Base-by-base conservation (phyloP, 257 asterid genomes). In the Solanum virginianum region DNA sequence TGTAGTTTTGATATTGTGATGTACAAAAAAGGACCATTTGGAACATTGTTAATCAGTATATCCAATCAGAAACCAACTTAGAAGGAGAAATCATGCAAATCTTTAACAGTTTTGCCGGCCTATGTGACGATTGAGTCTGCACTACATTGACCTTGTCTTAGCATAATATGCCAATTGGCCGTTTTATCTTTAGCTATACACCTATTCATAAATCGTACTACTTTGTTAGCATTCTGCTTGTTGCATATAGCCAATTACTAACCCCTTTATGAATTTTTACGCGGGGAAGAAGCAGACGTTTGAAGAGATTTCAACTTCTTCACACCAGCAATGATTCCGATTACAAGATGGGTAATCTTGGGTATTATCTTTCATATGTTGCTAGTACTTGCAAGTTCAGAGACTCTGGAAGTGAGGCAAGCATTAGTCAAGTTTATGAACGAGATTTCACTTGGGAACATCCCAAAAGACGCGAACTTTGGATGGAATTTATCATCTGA, bases 401-500 rank as follows among this genome's bases (percentile, higher is more conserved):
- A 95, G 80, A 92, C 92, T 3, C 60, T 8, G 12, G 84, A 91
- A 82, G 95, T 87, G 41, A 88, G 88, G 18, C 80, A 79, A 32
- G 90, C 93, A 13, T 81, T 93, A n/a, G 90, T 89, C 29, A 87
- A 83, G 70, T 95, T 95, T 84, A 91, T 95, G 95, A 66, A 77
- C 36, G 84, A 86, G 18, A 90, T 92, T 8, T 80, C 90, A 53
- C 90, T 90, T 1, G 92, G 88, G 10, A 86, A 80, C 45, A 81
- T 83, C 32, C 65, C 56, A 56, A 86, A 85, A 39, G 86, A 86
- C 17, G 84, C 26, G 8, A 91, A 84, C 71, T 91, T 88, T 87
- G 97, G 98, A 5, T 95, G 98, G 97, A 90, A 93, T 80, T 2
- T 32, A 10, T 87, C 81, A 62, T 92, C 97, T n/a, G 97, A 93